phyloP scores from a whole-genome alignment of 441 rosid genomes.

The Corymbia citriodora region DNA sequence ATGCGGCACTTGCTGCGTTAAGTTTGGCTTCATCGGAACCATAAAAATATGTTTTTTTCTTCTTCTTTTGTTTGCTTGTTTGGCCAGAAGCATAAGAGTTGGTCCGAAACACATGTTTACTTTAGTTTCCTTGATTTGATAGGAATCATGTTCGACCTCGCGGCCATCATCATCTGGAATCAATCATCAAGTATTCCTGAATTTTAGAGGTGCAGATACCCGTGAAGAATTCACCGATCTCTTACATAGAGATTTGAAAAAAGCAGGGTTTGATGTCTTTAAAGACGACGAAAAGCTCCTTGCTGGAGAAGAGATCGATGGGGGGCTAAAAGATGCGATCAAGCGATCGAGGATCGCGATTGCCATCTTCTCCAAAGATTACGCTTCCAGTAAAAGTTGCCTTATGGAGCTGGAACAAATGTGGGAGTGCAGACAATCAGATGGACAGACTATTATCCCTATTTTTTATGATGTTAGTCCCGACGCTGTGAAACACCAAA shows the following conservation, averaged over 20 bases:
- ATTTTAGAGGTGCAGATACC: accelerated
- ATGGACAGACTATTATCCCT: accelerated
- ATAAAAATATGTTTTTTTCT: accelerated
- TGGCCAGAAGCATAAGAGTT: too few species aligned
- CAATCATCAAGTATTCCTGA: accelerated
- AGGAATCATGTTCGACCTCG: accelerated
- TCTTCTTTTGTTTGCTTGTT: accelerated
- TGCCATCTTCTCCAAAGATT: accelerated
- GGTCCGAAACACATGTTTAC: too few species aligned
- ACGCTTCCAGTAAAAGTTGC: not conserved
- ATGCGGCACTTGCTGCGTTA: not conserved
- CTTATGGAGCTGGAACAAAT: not conserved
- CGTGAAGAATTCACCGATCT: accelerated
- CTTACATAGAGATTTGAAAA: accelerated
- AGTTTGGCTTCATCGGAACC: accelerated
- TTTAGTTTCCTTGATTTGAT: too few species aligned
- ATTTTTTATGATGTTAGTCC: not conserved
- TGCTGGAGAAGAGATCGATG: accelerated
- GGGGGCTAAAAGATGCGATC: accelerated
- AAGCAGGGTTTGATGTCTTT: accelerated
- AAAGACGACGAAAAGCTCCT: accelerated
- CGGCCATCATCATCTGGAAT: accelerated
- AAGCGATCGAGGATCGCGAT: accelerated
- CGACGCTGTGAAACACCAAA: accelerated
- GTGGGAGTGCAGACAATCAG: accelerated